A percentile compares a stretch with the other conserved stretches of the same genome.
Conservation (phyloP, 2,329 filamentous ascomycete species). For the Trichoderma polysporum region DNA sequence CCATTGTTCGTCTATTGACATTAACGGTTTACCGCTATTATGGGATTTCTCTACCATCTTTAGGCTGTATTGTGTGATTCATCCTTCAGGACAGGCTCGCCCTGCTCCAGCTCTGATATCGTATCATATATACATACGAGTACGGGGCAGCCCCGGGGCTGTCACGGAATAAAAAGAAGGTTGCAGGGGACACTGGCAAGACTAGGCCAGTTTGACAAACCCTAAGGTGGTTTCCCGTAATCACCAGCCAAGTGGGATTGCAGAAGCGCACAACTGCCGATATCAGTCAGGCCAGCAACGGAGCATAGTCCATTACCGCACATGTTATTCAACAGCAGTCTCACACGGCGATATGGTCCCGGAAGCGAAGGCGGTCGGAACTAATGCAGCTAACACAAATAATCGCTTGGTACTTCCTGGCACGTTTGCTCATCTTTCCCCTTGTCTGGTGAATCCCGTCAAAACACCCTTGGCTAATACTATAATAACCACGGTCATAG, state of each 20-base stretch:
- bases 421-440: not conserved
- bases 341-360: not conserved
- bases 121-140: not conserved
- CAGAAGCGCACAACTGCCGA: conserved; percentile 8
- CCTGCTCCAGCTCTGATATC: not conserved
- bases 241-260: not conserved
- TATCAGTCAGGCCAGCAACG: not conserved
- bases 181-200: not conserved
- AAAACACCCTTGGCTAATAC: not conserved
- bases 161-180: not conserved
- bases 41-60: not conserved
- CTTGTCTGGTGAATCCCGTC: not conserved
- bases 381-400: not conserved
- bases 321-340: not conserved
- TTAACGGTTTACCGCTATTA: not conserved
- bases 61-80: conserved; percentile 2
- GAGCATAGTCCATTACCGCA: not conserved
- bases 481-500: not conserved
- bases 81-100: not conserved
- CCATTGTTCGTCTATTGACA: not conserved
- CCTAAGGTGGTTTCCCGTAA: not conserved
- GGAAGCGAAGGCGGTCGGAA: not conserved
- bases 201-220: not conserved
- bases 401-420: not conserved
- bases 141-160: not conserved